Conservation (phyloP, 2,329 filamentous ascomycete species). For the Mollisia scopiformis region DNA sequence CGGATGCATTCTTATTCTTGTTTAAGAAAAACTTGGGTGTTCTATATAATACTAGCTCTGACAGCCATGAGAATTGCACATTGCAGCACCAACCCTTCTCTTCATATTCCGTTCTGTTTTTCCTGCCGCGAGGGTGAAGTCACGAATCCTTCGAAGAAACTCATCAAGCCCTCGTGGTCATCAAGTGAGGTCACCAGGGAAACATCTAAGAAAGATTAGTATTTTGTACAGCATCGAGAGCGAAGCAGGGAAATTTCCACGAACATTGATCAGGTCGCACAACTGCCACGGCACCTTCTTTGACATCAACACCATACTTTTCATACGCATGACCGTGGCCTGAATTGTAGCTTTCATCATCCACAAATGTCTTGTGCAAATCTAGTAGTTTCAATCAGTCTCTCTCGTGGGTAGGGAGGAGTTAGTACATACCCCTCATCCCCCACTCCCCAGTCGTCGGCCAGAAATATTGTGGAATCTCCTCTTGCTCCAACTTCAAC, state of each 20-base stretch:
- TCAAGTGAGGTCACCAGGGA: slow-evolving; percentile 6
- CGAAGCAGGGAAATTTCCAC: not conserved
- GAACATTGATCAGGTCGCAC: slow-evolving; percentile 64
- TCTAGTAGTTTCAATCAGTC: slow-evolving; percentile 40
- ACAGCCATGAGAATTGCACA: too few relatives aligned
- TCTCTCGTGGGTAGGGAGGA: not conserved
- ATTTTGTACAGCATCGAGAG: not conserved
- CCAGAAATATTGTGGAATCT: slow-evolving; percentile 59
- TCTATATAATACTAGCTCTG: too few relatives aligned
- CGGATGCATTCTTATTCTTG: too few relatives aligned
- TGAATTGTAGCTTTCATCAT: slow-evolving; percentile 56
- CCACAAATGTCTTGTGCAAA: slow-evolving; percentile 60
- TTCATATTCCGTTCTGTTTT: not conserved
- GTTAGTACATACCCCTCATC: slow-evolving; percentile 52
- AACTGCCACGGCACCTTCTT: slow-evolving; percentile 51
- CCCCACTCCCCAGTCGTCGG: slow-evolving; percentile 57
- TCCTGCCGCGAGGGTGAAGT: not conserved
- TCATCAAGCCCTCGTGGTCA: slow-evolving; percentile 2
- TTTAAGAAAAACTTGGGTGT: too few relatives aligned
- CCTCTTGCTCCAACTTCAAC: slow-evolving; percentile 49
- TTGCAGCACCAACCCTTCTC: too few relatives aligned
- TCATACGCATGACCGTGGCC: slow-evolving; percentile 61
- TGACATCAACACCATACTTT: slow-evolving; percentile 53
- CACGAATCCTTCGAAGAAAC: slow-evolving; percentile 12
- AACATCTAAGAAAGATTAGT: slow-evolving; percentile 6